A percentile compares a stretch with the other conserved stretches of the same genome.
phyloP scores from a whole-genome alignment of 352 stramenopile genomes.

The Globisporangium recalcitrans region DNA sequence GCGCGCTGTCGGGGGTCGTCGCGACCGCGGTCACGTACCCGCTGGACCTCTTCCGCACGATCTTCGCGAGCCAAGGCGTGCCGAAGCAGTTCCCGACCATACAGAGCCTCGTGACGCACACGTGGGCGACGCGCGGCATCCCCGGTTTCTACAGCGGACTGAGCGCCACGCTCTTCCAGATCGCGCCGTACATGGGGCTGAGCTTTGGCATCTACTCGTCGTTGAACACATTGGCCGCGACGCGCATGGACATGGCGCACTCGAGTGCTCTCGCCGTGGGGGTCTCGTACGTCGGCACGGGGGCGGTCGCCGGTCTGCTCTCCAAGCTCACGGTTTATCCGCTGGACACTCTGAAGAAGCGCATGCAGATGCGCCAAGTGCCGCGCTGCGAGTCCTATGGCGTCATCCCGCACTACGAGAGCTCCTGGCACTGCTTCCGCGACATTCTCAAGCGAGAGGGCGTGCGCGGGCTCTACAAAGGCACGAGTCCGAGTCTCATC shows the following conservation, averaged over 20 bases:
- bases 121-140: constrained; percentile 64
- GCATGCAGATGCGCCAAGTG: constrained; percentile 89
- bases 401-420: constrained; percentile 59
- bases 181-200: constrained; percentile 94
- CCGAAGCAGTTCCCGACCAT: constrained; percentile 82
- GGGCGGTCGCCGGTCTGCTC: constrained; percentile 83
- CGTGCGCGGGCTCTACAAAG: constrained; percentile 72
- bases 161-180: constrained; percentile 84
- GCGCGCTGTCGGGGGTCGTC: constrained; percentile 80
- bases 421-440: constrained; percentile 48
- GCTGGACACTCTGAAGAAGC: constrained; percentile 95
- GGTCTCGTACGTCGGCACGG: constrained; percentile 66
- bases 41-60: constrained; percentile 92
- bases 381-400: constrained; percentile 55
- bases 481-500: constrained; percentile 66
- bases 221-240: constrained; percentile 35
- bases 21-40: constrained; percentile 92
- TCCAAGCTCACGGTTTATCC: constrained; percentile 93
- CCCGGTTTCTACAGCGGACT: constrained; percentile 90
- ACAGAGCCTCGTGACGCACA: constrained; percentile 60
- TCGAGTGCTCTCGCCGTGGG: constrained; percentile 23
- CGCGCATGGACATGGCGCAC: constrained; percentile 16
- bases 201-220: constrained; percentile 92
- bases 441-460: constrained; percentile 64
- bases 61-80: constrained; percentile 89